Conservation (phyloP, 352 stramenopile species). For the Phytopythium delawarense region DNA sequence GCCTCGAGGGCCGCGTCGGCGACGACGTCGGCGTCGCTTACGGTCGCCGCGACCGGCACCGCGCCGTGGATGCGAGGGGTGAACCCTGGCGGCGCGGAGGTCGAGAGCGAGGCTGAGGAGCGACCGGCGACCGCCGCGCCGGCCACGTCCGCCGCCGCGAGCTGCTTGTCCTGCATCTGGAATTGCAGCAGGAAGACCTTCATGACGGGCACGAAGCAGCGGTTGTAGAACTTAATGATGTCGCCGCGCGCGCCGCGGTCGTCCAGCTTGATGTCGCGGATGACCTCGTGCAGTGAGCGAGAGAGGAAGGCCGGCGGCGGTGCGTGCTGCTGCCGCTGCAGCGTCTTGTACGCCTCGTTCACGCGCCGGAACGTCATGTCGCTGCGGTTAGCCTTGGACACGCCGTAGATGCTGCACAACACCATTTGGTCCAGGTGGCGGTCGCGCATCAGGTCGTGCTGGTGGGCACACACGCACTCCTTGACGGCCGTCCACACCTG, state of each 20-base stretch:
- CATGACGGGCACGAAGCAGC: conserved; percentile 78
- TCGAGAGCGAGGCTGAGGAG: conserved; percentile 2
- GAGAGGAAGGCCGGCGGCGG: conserved; percentile 17
- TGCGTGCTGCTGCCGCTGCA: conserved; percentile 30
- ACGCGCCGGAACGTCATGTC: conserved; percentile 71
- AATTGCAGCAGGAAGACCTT: conserved; percentile 87
- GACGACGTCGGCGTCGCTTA: conserved; percentile 79
- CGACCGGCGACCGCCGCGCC: conserved; percentile 31
- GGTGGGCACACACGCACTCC: conserved; percentile 64
- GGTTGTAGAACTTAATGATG: conserved; percentile 90
- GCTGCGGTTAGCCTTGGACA: conserved; percentile 82
- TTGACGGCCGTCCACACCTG: conserved; percentile 87
- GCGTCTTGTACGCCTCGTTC: conserved; percentile 71
- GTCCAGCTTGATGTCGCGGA: conserved; percentile 76
- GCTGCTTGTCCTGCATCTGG: conserved; percentile 77
- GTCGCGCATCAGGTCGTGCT: conserved; percentile 58
- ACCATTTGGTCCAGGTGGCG: conserved; percentile 81
- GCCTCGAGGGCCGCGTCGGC: conserved; percentile 63
- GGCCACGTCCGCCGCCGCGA: conserved; percentile 64
- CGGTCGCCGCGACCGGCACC: conserved; percentile 38
- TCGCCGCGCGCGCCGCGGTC: conserved; percentile 53
- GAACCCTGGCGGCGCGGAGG: conserved; percentile 31
- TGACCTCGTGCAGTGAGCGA: conserved; percentile 56
- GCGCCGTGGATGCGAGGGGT: conserved; percentile 27
- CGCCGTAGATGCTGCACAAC: conserved; percentile 79